Base-by-base conservation (phyloP, 73 alveolate genomes). In the Paramecium sexaurelia region DNA sequence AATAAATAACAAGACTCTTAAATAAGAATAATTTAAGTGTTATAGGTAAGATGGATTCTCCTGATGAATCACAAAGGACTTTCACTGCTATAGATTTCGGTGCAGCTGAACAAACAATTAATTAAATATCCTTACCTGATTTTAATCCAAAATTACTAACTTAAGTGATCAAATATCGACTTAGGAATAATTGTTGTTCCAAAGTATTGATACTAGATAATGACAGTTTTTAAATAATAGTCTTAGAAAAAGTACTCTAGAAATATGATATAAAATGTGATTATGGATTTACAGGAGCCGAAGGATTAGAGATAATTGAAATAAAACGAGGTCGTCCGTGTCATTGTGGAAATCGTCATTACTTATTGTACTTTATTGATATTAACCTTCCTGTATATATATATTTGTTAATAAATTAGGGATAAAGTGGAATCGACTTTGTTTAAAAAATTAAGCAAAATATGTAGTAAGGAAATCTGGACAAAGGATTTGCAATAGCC, bases 401-500 rank as follows among this genome's bases (percentile, higher is more conserved):
- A n/a, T n/a, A n/a, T 61, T 29, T 61, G 43, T 13, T 41, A 61
- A 26, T 26, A 8, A 61, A 26, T 61, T 61, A 61, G 83, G 43
- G 36, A 32, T 20, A 33, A 37, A 33, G 55, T 11, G 87, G 87
- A 5, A 39, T 27, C n/a, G 55, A 73, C 11, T 73, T 73, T 33
- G 87, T 73, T n/a, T 15, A 73, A 13, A 15, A 24, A 13, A 33
- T 73, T 9, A 73, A 73, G 27, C 5, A 32, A 3, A 73, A 33
- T 27, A 73, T 73, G 87, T 8, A 73, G 35, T 5, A 36, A 73
- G 87, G 87, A 37, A 22, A 15, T 27, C 10, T 73, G 6, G 87
- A 73, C 4, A 73, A 73, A 20, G 87, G 87, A 15, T 73, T 73
- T 32, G 55, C 87, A 0, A 73, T 73, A 10, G 87, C 87, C 57